Conservation (phyloP, 2,329 filamentous ascomycete genomes). For the Dissoconium aciculare region DNA sequence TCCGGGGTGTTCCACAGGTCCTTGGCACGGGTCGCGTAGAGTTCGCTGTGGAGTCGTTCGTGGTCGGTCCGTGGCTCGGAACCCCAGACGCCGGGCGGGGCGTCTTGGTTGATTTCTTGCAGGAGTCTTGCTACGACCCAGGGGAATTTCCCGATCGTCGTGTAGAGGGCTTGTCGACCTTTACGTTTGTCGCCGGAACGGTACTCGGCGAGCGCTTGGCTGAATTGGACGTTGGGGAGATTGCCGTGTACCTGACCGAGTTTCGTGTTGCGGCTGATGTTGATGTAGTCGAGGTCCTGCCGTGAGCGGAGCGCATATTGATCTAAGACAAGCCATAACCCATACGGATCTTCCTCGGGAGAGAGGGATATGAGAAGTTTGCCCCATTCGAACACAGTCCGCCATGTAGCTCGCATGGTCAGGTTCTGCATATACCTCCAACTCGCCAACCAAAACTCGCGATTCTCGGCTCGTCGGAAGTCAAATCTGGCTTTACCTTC, state of each 20-base stretch:
- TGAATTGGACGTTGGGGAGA: slow-evolving; percentile 62
- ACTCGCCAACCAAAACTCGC: slow-evolving; percentile 80
- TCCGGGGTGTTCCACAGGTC: slow-evolving; percentile 76
- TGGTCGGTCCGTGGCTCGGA: slow-evolving; percentile 49
- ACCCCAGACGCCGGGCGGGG: slow-evolving; percentile 75
- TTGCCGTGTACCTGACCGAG: slow-evolving; percentile 36
- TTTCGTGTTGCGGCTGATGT: slow-evolving; percentile 43
- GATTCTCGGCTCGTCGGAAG: slow-evolving; percentile 70
- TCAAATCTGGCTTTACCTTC: slow-evolving; percentile 67
- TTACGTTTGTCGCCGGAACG: slow-evolving; percentile 40
- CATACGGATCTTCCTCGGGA: slow-evolving; percentile 63
- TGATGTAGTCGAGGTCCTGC: slow-evolving; percentile 60
- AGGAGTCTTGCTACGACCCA: slow-evolving; percentile 77
- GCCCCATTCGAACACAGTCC: slow-evolving; percentile 86
- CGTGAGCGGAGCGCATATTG: slow-evolving; percentile 68
- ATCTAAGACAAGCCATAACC: slow-evolving; percentile 65
- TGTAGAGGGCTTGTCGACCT: slow-evolving; percentile 48
- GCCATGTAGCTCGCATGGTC: slow-evolving; percentile 79
- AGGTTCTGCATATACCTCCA: slow-evolving; percentile 81
- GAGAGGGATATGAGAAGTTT: slow-evolving; percentile 68
- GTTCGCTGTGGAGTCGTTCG: slow-evolving; percentile 54
- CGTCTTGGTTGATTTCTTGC: slow-evolving; percentile 61
- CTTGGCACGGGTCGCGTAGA: slow-evolving; percentile 64
- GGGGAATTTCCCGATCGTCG: slow-evolving; percentile 58
- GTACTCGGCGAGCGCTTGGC: slow-evolving; percentile 58